Evolutionary conservation across 1,139 yeast genomes (phyloP), one percentile per base, ranked within the genome.

Genomic region (Suhomyces bokatorum): DNA sequence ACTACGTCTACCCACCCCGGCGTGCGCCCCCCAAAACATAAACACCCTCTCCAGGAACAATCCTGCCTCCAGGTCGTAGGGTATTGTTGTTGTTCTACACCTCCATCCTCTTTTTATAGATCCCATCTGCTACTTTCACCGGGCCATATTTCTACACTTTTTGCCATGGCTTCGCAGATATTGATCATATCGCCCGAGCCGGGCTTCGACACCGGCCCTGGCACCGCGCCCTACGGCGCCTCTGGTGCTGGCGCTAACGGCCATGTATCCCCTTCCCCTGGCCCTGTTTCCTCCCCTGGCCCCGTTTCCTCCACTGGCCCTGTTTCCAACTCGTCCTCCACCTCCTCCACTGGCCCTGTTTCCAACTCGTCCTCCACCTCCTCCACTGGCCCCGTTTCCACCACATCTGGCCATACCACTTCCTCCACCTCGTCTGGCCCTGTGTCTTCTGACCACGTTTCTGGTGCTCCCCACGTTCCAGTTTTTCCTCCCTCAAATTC

Each of bases 91-190:
- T 37, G 37, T 32, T 41, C 29, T n/a, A 36, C 32, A 17, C 34
- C 27, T 35, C 43, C 40, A 28, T 28, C 28, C 40, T 40, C 34
- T 32, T 43, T 40, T 43, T 26, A 29, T 28, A 37, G 38, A 37
- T 35, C 36, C 43, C 32, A 36, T 42, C 45, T 39, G 45, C 43
- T 41, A 28, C 43, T 32, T 38, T 40, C 42, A 37, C 20, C 33
- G 16, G 16, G 38, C 36, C 35, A 33, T 41, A 15, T 36, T 32
- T 35, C 13, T 12, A 22, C 32, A 33, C 37, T 22, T 27, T 32
- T 32, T 27, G 31, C 42, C 34, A 51, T 51, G 54, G 50, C 54
- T 39, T 51, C 54, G 31, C 50, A 47, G 48, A 52, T 51, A 42
- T 46, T 44, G 44, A 32, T 41, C 40, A 15, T 40, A 33, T 20